Conservation (phyloP, 768 basidiomycete species). For the Tylopilus felleus region DNA sequence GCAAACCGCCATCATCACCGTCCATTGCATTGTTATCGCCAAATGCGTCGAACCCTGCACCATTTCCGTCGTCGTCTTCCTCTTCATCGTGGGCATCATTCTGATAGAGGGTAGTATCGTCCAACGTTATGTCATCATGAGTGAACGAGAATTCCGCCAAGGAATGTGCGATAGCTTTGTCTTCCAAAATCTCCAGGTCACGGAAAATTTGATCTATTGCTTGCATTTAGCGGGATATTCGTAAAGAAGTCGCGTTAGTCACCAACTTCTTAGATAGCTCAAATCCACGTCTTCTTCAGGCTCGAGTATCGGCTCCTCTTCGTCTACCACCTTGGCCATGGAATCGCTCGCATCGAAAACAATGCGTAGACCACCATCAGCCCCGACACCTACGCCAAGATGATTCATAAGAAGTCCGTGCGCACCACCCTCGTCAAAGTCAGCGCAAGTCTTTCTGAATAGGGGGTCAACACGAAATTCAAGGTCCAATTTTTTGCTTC, state of each 20-base stretch:
- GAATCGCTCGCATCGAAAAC: slow-evolving; percentile 97
- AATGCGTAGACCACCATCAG: slow-evolving; percentile 80
- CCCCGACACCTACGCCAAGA: slow-evolving; percentile 69
- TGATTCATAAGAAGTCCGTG: slow-evolving; percentile 97
- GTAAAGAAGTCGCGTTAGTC: neutral
- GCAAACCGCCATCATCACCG: slow-evolving; percentile 37
- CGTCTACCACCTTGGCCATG: slow-evolving; percentile 72
- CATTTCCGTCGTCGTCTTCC: slow-evolving; percentile 33
- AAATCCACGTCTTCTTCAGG: slow-evolving; percentile 67
- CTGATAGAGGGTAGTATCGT: slow-evolving; percentile 59
- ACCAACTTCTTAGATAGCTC: slow-evolving; percentile 56
- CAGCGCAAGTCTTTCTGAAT: slow-evolving; percentile 96
- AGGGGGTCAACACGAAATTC: slow-evolving; percentile 96
- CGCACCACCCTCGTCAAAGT: slow-evolving; percentile 98
- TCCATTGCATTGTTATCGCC: slow-evolving; percentile 34
- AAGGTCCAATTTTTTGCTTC: slow-evolving; percentile 90
- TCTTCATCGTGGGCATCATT: slow-evolving; percentile 45
- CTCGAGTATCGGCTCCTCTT: slow-evolving; percentile 62
- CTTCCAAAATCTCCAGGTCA: slow-evolving; percentile 56
- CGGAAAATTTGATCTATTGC: slow-evolving; percentile 68
- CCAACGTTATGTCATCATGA: slow-evolving; percentile 55
- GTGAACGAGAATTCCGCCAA: slow-evolving; percentile 81
- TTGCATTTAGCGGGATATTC: slow-evolving; percentile 4
- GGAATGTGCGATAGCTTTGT: slow-evolving; percentile 76
- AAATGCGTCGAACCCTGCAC: slow-evolving; percentile 18